These are phyloP conservation scores for Phytophthora boehmeriae DNA, from an alignment of 352 stramenopile genomes.

Conservation along the genomic window DNA sequence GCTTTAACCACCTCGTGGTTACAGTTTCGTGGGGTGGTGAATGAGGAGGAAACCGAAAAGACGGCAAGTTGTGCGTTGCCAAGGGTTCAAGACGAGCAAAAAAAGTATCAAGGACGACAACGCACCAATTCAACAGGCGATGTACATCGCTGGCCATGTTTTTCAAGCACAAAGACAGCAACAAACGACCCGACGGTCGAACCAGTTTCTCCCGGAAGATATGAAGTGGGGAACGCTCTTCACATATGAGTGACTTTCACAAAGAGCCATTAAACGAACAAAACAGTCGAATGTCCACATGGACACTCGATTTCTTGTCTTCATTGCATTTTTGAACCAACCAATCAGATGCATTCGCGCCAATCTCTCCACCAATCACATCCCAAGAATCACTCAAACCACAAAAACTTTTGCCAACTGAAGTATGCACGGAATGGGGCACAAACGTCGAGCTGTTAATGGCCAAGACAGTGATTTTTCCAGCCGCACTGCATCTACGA, in stretches of 20 bases:
- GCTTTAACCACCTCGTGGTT: neutral
- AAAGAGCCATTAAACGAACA: constrained; percentile 9
- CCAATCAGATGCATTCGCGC: constrained; percentile 26
- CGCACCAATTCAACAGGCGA: too few species aligned
- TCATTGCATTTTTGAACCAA: constrained; percentile 3
- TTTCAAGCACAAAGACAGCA: constrained; percentile 3
- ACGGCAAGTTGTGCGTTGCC: neutral
- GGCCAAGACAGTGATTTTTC: constrained; percentile 23
- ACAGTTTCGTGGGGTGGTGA: neutral
- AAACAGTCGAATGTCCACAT: constrained; percentile 6
- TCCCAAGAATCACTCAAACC: too few species aligned
- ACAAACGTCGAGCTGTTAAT: constrained; percentile 43
- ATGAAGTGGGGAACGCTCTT: constrained; percentile 17
- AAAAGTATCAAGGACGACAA: constrained; percentile 5
- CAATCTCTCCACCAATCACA: constrained; percentile 18
- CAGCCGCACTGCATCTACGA: constrained; percentile 36
- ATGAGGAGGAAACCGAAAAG: neutral
- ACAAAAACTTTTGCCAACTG: neutral
- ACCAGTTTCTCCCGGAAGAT: constrained; percentile 3
- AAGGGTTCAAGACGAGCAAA: neutral
- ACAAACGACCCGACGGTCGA: constrained; percentile 1
- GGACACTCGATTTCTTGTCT: constrained; percentile 13
- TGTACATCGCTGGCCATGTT: too few species aligned
- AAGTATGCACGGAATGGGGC: neutral
- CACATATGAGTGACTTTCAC: constrained; percentile 28